Evolutionary conservation across 2,329 filamentous ascomycete genomes (phyloP).

Genomic region (Corinectria fuckeliana): DNA sequence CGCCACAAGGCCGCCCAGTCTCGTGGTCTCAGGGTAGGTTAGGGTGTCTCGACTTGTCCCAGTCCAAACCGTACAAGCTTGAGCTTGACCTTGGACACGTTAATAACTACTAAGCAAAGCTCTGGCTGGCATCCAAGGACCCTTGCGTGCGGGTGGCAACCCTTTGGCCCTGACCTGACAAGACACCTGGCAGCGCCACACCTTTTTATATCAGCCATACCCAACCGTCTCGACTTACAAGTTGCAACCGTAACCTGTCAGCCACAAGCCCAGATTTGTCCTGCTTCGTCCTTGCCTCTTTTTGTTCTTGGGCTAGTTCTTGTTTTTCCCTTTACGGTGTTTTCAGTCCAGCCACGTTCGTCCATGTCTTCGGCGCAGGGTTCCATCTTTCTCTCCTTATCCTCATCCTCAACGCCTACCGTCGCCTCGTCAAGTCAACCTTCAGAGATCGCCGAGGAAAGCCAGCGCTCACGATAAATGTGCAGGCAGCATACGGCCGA

Average conservation of each 20-base stretch:
- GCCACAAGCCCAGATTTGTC: constrained; percentile 6
- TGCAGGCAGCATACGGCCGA: constrained; percentile 63
- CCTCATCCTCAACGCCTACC: constrained; percentile 12
- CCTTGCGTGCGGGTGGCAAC: constrained; percentile 34
- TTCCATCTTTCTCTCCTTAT: constrained; percentile 23
- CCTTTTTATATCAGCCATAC: constrained; percentile 40
- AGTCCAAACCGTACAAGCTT: not conserved
- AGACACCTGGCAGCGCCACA: constrained; percentile 29
- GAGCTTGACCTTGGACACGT: constrained; percentile 11
- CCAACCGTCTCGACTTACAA: constrained; percentile 19
- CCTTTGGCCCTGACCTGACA: constrained; percentile 17
- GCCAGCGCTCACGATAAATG: constrained; percentile 56
- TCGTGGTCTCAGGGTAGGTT: constrained; percentile 2
- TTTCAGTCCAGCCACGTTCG: constrained; percentile 10
- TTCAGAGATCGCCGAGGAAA: constrained; percentile 27
- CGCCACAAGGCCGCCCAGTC: constrained; percentile 32
- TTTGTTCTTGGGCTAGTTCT: no score
- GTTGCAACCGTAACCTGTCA: constrained; percentile 8
- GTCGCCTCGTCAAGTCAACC: constrained; percentile 22
- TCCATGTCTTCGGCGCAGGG: constrained; percentile 35
- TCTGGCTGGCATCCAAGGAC: constrained; percentile 28
- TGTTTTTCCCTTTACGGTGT: constrained; percentile 5
- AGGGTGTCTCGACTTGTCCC: no score
- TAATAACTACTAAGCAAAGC: no score
- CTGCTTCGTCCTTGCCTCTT: constrained; percentile 9